Conservation (phyloP, 1,284 basidiomycete species). For the Papiliotrema flavescens region DNA sequence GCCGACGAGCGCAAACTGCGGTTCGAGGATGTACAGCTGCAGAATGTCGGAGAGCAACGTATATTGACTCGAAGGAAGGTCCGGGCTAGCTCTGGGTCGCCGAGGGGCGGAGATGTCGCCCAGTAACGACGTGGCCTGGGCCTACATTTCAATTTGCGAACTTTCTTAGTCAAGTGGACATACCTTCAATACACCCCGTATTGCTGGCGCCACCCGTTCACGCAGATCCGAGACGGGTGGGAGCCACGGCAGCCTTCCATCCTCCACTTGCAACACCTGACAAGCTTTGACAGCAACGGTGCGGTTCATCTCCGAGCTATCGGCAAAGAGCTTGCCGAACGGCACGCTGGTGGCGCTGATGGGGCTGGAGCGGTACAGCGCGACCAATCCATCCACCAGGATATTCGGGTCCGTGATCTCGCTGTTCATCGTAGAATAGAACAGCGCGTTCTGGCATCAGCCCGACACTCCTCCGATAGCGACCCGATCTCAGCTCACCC, state of each 20-base stretch:
- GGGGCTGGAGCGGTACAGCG: constrained; percentile 66
- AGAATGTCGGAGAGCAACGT: constrained; percentile 5
- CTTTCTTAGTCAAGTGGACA: constrained; percentile 2
- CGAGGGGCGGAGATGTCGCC: constrained; percentile 1
- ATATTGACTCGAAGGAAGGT: constrained; percentile 5
- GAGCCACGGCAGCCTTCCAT: constrained; percentile 34
- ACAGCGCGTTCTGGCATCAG: constrained; percentile 32
- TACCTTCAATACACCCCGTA: constrained; percentile 34
- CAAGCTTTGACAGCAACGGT: constrained; percentile 70
- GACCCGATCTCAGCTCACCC: constrained; percentile 51
- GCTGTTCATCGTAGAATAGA: constrained; percentile 24
- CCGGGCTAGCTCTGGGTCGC: constrained; percentile 8
- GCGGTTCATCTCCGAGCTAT: constrained; percentile 73
- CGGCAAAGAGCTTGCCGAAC: constrained; percentile 67
- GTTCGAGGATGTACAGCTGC: constrained; percentile 1
- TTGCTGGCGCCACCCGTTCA: constrained; percentile 16
- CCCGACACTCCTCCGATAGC: not conserved
- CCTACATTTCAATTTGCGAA: not conserved
- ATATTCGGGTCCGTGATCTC: constrained; percentile 72
- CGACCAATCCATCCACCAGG: constrained; percentile 68
- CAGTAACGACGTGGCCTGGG: not conserved
- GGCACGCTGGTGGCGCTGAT: constrained; percentile 59
- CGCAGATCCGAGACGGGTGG: constrained; percentile 18
- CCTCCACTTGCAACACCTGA: constrained; percentile 53
- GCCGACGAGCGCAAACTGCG: not conserved